Evolutionary conservation across 1,139 yeast genomes (phyloP).

Genomic region (Pichia sp.): DNA sequence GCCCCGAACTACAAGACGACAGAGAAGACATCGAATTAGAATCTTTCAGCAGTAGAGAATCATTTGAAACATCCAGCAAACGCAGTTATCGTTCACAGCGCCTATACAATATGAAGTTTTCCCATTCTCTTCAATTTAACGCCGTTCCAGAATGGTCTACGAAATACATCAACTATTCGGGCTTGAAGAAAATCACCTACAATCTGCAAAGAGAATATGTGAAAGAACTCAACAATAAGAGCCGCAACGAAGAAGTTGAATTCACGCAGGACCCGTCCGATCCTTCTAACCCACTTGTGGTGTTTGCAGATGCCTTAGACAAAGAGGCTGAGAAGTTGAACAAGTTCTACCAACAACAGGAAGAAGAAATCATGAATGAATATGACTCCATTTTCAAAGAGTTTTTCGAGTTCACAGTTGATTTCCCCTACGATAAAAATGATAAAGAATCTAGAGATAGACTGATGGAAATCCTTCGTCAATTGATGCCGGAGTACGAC

Average conservation of each 20-base stretch:
- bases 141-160: constrained; percentile 81
- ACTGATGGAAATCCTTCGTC: constrained; percentile 14
- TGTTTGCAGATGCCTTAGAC: constrained; percentile 46
- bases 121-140: constrained; percentile 67
- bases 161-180: constrained; percentile 56
- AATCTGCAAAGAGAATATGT: constrained; percentile 36
- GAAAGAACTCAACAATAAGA: constrained; percentile 25
- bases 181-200: constrained; percentile 56
- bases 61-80: no score
- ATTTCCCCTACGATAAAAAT: constrained; percentile 18
- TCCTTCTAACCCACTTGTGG: constrained; percentile 38
- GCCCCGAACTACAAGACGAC: no score
- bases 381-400: constrained; percentile 41
- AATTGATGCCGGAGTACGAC: constrained; percentile 11
- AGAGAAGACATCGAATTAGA: constrained; percentile 4
- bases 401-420: constrained; percentile 25
- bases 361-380: constrained; percentile 38
- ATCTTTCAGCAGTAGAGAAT: no score
- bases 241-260: constrained; percentile 21
- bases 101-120: constrained; percentile 72
- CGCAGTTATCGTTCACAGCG: not conserved
- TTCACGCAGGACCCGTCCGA: constrained; percentile 27
- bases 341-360: constrained; percentile 45
- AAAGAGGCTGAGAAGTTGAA: constrained; percentile 50
- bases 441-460: constrained; percentile 14